Percentiles rank a stretch among this genome's conserved stretches.
Evolutionary conservation across 768 basidiomycete species (phyloP).

Genomic region (Termitomyces sp.): DNA sequence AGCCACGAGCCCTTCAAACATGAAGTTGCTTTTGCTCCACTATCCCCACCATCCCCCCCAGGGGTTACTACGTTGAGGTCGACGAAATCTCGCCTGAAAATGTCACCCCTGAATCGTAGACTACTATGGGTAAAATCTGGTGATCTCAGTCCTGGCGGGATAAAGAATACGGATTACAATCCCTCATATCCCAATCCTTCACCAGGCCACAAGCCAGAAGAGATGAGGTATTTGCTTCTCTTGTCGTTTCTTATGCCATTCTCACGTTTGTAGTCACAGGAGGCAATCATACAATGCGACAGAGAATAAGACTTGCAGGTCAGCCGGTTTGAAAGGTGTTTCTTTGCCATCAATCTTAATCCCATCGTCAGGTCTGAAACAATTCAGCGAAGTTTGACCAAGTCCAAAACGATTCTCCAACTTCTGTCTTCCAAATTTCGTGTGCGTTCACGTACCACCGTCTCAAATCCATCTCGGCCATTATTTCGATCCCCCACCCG

Average conservation of each 20-base stretch:
- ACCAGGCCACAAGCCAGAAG: background rate
- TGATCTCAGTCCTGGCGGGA: background rate
- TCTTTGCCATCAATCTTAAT: background rate
- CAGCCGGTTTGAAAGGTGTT: background rate
- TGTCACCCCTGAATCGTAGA: conserved; percentile 17
- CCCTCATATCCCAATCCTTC: background rate
- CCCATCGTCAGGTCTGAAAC: conserved; percentile 6
- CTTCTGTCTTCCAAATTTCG: conserved; percentile 29
- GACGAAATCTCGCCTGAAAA: conserved; percentile 8
- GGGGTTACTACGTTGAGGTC: conserved; percentile 20
- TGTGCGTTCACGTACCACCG: conserved; percentile 6
- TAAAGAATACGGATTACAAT: conserved; percentile 9
- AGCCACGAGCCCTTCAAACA: conserved; percentile 19
- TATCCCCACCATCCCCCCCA: conserved; percentile 7
- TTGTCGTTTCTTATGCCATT: background rate
- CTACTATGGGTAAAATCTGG: conserved; percentile 7
- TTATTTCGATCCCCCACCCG: conserved; percentile 11
- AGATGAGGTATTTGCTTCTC: conserved; percentile 7
- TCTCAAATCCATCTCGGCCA: conserved; percentile 6
- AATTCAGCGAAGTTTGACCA: conserved; percentile 17
- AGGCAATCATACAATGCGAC: background rate
- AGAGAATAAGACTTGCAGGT: conserved; percentile 8
- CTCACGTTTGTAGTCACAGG: background rate
- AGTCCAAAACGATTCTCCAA: conserved; percentile 27
- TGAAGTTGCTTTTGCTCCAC: conserved; percentile 13